Evolutionary conservation across 208 protist genomes (phyloP), one percentile per base, ranked within the genome.

Genomic region (Acanthamoeba culbertsoni): DNA sequence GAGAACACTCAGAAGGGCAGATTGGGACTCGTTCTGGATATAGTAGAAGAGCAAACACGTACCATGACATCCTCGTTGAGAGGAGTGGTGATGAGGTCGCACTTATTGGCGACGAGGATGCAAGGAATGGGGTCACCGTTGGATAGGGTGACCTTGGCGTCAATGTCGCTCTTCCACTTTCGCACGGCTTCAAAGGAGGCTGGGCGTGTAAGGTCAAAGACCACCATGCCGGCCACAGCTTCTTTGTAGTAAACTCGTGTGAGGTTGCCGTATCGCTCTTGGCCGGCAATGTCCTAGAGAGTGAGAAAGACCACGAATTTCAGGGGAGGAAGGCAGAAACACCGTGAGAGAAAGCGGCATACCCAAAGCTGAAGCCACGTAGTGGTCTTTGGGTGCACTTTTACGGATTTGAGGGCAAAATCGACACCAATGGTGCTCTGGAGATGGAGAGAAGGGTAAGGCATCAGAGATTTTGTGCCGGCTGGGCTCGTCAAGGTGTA

Each of bases 1-100:
- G n/a, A n/a, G n/a, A n/a, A n/a, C n/a, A n/a, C n/a, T n/a, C n/a
- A 62, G 6, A 97, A 77, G 90, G 96, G 94, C 23, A 94, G 95
- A 77, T 95, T 55, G 53, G 12, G 45, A 42, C 40, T 18, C 6
- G 68, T 6, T 71, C 42, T 37, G 10, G 18, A 16, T 31, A 33
- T 14, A 48, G 73, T 46, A 46, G 16, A 7, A 71, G 7, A 16
- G 82, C 14, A 86, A 18, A 18, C 53, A 16, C n/a, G 28, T 33
- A 59, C 33, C 35, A 53, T 33, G 75, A 95, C 95, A 5, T 88
- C 77, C 16, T 57, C 77, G 28, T 88, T 65, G 53, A 68, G 40
- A 43, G 42, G 37, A 40, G 40, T 40, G 45, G 40, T 48, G 18
- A 93, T 26, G 86, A 79, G 88, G 23, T 57, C 62, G 91, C 77